Evolutionary conservation across 1,139 yeast species (phyloP), one percentile per base, ranked within the genome.

Genomic region (Hyphopichia khmerensis): DNA sequence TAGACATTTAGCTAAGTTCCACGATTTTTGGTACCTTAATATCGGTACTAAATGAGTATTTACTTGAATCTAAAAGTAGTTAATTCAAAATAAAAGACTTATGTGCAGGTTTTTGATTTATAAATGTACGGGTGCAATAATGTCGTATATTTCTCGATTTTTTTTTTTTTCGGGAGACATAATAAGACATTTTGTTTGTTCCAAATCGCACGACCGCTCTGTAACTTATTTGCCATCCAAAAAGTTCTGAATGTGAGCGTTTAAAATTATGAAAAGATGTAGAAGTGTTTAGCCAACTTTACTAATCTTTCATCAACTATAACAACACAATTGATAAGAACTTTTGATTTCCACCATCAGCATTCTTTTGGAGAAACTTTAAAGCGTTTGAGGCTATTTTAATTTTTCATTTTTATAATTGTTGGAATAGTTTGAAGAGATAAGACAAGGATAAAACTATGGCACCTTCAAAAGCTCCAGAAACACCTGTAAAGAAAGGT

Each of bases 391-490:
- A 21, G 5, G 5, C 5, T 6, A 21, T 6, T 9, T 21, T 5
- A 21, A 21, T 21, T 9, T 21, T 21, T 21, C 24, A 5, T 21
- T 21, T 21, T 21, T 21, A 21, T 6, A 6, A 6, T 21, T 21
- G 9, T 21, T 21, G 5, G 9, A 21, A 6, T 21, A 21, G 24
- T 21, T 21, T 21, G 24, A 21, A 21, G 5, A 21, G 24, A 21
- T 21, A 26, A 11, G n/a, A 26, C 10, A 21, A 21, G 8, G 9
- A 26, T 26, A 26, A 42, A 7, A 43, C 24, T 38, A 52, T 51
- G 55, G 50, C 53, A 23, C 52, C 54, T 10, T 40, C 35, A 16
- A 42, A 43, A 35, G 33, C 61, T 38, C 50, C 54, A 33, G 59
- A 56, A 45, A 41, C 45, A 33, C 39, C 41, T 23, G 45, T 38